Base-by-base conservation (phyloP, 768 basidiomycete genomes). In the Glaciozyma antarctica region DNA sequence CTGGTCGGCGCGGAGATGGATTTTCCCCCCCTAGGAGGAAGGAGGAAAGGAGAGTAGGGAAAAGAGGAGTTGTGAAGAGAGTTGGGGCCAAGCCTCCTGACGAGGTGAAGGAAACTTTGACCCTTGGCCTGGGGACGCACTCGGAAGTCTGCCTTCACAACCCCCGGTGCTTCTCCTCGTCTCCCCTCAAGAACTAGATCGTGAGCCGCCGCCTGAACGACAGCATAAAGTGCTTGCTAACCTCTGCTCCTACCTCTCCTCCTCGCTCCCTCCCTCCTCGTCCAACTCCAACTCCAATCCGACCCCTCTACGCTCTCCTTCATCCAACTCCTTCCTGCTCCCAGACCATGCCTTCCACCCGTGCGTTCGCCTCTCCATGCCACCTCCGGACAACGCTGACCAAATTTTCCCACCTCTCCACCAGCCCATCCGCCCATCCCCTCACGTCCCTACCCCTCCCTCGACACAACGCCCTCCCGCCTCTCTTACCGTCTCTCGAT, bases 301-400 rank as follows among this genome's bases (percentile, higher is more conserved):
- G 32, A 32, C 32, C 32, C 32, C n/a, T n/a, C n/a, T n/a, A n/a
- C n/a, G n/a, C n/a, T n/a, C n/a, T 4, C 32, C 32, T 32, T 32
- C 32, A 32, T 32, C 32, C 32, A 32, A 32, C 32, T 32, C 30
- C 19, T 8, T n/a, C 26, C 30, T 26, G 22, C 24, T 26, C 26
- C 24, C 26, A 52, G 51, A 24, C 32, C 30, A 52, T 52, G 51
- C 51, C 51, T 52, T 52, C 51, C 24, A 52, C 51, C 51, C 51
- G 51, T 52, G 26, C 24, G 51, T 52, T 15, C 51, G 15, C 51
- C 51, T 24, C 21, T 30, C 26, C 24, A 28, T 28, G n/a, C 26
- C 26, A 9, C 51, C 51, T 26, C 49, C 8, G n/a, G 49, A 30
- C 51, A 52, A 26, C 24, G 26, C 26, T 52, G 26, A 52, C 51